Evolutionary conservation across 257 asterid genomes (phyloP).

Genomic region (Thymus quinquecostatus): DNA sequence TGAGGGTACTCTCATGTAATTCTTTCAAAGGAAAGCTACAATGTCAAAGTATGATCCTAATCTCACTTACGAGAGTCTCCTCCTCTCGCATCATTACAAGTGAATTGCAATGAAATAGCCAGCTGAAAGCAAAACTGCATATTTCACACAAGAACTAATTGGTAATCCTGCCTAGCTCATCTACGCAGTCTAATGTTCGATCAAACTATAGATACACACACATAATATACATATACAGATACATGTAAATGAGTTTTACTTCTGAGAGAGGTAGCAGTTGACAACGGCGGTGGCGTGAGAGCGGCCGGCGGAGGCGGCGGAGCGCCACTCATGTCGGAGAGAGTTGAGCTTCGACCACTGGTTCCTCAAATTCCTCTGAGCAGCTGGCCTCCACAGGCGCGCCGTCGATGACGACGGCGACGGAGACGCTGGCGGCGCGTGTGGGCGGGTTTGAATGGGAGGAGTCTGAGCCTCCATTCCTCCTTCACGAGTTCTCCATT

Average conservation of each 20-base stretch:
- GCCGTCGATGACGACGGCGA: slow-evolving; percentile 37
- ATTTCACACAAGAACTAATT: no score
- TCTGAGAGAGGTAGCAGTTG: slow-evolving; percentile 77
- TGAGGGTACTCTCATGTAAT: background rate
- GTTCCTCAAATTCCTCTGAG: slow-evolving; percentile 81
- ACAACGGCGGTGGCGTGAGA: slow-evolving; percentile 72
- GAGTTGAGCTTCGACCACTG: slow-evolving; percentile 81
- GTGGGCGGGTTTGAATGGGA: slow-evolving; percentile 25
- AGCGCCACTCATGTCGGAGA: slow-evolving; percentile 68
- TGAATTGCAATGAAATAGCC: background rate
- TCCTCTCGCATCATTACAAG: background rate
- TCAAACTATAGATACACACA: background rate
- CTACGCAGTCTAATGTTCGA: background rate
- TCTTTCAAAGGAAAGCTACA: background rate
- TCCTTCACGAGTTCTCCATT: background rate
- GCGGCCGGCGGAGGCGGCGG: slow-evolving; percentile 62
- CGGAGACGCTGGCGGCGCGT: slow-evolving; percentile 28
- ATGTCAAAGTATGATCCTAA: slow-evolving; percentile 3
- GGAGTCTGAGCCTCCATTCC: slow-evolving; percentile 32
- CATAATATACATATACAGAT: background rate
- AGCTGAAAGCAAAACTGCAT: slow-evolving; percentile 14
- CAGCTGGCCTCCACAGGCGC: slow-evolving; percentile 85
- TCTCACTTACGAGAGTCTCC: background rate
- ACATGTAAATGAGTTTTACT: slow-evolving; percentile 31
- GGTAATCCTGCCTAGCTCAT: slow-evolving; percentile 4